These are phyloP conservation scores for Aspergillus sp. DNA, from an alignment of 2,329 filamentous ascomycete genomes.

Conservation along the genomic window DNA sequence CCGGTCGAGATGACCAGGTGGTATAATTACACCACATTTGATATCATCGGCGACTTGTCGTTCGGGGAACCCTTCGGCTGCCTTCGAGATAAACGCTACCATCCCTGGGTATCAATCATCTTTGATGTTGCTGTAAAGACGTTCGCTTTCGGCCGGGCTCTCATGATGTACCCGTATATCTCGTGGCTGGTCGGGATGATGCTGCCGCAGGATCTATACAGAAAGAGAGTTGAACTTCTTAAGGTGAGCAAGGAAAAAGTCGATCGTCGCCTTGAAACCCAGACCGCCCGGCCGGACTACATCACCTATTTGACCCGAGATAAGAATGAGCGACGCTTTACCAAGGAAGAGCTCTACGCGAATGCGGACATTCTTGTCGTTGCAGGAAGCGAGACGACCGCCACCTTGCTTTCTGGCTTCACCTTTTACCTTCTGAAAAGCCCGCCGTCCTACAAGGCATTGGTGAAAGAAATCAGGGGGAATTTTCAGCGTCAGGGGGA, in stretches of 20 bases:
- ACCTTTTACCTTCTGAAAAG: constrained; percentile 28
- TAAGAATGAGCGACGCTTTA: constrained; percentile 19
- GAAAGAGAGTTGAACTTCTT: constrained; percentile 8
- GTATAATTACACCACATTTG: constrained; percentile 30
- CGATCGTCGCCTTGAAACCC: constrained; percentile 13
- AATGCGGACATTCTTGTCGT: constrained; percentile 31
- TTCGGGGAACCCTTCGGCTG: constrained; percentile 35
- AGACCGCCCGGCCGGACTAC: constrained; percentile 28
- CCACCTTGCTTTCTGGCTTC: constrained; percentile 31
- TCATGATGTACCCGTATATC: constrained; percentile 9
- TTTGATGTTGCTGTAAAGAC: constrained; percentile 13
- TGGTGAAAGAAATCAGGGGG: constrained; percentile 11
- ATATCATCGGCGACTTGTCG: constrained; percentile 33
- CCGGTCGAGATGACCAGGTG: constrained; percentile 23
- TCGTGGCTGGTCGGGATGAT: constrained; percentile 7
- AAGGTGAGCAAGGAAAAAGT: constrained; percentile 14
- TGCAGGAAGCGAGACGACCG: constrained; percentile 39
- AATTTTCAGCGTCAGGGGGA: constrained; percentile 16
- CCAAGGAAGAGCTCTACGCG: constrained; percentile 28
- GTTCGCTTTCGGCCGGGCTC: constrained; percentile 2
- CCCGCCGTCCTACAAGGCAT: constrained; percentile 4
- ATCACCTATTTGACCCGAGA: constrained; percentile 30
- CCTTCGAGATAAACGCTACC: constrained; percentile 24
- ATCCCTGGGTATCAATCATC: constrained; percentile 32
- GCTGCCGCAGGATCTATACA: constrained; percentile 4